Evolutionary conservation across 345 rosid species (phyloP), one percentile per base, ranked within the genome.

Genomic region (Viola odorata): DNA sequence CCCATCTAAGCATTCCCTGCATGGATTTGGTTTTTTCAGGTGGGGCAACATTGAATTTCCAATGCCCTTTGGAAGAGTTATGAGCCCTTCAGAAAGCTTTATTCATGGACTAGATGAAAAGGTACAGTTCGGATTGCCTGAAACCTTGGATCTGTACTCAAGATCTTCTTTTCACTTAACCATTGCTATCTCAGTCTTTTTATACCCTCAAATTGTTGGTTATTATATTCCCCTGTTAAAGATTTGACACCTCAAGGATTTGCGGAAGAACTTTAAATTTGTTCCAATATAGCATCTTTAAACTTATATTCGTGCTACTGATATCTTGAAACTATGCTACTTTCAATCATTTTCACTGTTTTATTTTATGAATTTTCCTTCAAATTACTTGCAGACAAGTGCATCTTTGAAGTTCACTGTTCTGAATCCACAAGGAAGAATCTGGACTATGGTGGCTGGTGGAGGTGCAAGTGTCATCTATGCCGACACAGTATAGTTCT

Each of bases 391-490:
- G 76, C 84, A 92, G 98, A 94, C 97, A 41, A 90, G 96, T 76
- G 95, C 99, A 58, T 90, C 98, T 40, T 80, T 94, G 84, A 94
- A 90, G 74, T 89, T 90, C 79, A 94, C 96, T 0, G 91, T 94
- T 78, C 66, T 94, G 80, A 94, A 94, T 70, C 97, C 99, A 50
- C 80, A 81, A 72, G 97, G 97, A 52, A 61, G 95, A 69, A 94
- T 94, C 71, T 89, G 96, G 96, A 87, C 89, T 48, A 85, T 87
- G 97, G 99, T 90, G 8, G 96, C 96, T 64, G 97, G 99, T 62
- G 97, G 99, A 50, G 99, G 99, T 73, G 99, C 99, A 64, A 90
- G 97, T 75, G 99, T 94, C 80, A 90, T 90, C 76, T 94, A 89
- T 72, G 96, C 97, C 0, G 97, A 87, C 69, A 92, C 96, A 0